Conservation (phyloP, 2,329 filamentous ascomycete genomes). For the Dothidotthia symphoricarpi region DNA sequence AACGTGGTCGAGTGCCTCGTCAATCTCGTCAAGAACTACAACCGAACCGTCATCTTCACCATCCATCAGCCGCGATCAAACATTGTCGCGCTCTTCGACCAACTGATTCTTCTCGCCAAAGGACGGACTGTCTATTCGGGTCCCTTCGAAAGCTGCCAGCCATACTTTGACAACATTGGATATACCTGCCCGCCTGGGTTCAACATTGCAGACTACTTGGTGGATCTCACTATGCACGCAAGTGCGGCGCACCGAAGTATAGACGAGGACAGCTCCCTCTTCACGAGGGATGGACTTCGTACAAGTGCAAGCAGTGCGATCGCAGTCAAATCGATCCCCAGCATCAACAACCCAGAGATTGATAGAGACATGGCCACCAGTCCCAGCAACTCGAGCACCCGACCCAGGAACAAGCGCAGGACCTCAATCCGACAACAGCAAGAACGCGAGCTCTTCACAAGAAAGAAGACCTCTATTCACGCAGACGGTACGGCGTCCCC, state of each 20-base stretch:
- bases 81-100: constrained; percentile 94
- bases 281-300: constrained; percentile 62
- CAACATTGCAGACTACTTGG: constrained; percentile 97
- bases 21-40: constrained; percentile 91
- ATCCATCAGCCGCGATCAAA: constrained; percentile 98
- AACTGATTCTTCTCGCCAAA: constrained; percentile 84
- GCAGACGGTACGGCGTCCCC: constrained; percentile 57
- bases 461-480: constrained; percentile 63
- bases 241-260: constrained; percentile 57
- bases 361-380: constrained; percentile 61
- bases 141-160: constrained; percentile 81
- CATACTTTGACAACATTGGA: constrained; percentile 88
- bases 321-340: constrained; percentile 87
- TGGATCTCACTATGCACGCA: constrained; percentile 97
- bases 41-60: constrained; percentile 95
- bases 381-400: constrained; percentile 59
- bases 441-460: constrained; percentile 85
- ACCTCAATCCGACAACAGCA: constrained; percentile 83
- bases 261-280: constrained; percentile 58
- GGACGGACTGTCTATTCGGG: constrained; percentile 93
- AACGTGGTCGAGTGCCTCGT: constrained; percentile 97
- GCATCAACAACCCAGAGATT: constrained; percentile 72
- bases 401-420: constrained; percentile 68
- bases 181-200: constrained; percentile 94
- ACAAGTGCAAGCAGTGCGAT: constrained; percentile 82